These are phyloP conservation scores for Podospora sp. DNA, from an alignment of 495 filamentous ascomycete species.

Conservation along the genomic window DNA sequence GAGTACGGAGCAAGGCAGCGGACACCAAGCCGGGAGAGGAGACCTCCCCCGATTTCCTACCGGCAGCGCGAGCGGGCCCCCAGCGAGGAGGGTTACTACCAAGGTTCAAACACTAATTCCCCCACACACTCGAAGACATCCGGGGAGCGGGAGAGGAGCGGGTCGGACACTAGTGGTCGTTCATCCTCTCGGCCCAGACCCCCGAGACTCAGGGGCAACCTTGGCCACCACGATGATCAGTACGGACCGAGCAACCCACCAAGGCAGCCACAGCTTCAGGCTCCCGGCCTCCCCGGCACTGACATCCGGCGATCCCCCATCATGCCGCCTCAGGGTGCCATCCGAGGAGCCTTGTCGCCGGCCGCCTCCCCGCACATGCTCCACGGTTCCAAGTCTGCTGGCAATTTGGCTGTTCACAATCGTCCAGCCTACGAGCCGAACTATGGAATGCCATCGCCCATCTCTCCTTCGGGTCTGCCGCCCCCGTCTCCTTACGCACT, in stretches of 20 bases:
- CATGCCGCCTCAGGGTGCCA: constrained; percentile 52
- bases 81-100: constrained; percentile 38
- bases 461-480: constrained; percentile 40
- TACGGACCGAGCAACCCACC: constrained; percentile 32
- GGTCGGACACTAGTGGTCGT: constrained; percentile 58
- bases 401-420: constrained; percentile 38
- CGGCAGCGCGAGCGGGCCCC: constrained; percentile 44
- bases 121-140: constrained; percentile 33
- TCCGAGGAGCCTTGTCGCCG: constrained; percentile 34
- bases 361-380: constrained; percentile 29
- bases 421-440: constrained; percentile 35
- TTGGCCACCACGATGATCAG: constrained; percentile 50
- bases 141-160: constrained; percentile 60
- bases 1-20: constrained; percentile 39
- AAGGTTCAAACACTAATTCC: constrained; percentile 26
- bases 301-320: constrained; percentile 48
- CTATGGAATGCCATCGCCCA: constrained; percentile 50
- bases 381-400: constrained; percentile 33
- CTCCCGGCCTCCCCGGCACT: constrained; percentile 48
- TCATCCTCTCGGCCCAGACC: constrained; percentile 54
- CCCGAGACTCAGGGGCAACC: constrained; percentile 41
- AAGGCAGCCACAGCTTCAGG: constrained; percentile 40
- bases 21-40: constrained; percentile 50
- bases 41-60: constrained; percentile 46
- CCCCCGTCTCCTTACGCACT: constrained; percentile 34